Evolutionary conservation across 179 eudicot genomes (phyloP).

Genomic region (Camellia oleifera): DNA sequence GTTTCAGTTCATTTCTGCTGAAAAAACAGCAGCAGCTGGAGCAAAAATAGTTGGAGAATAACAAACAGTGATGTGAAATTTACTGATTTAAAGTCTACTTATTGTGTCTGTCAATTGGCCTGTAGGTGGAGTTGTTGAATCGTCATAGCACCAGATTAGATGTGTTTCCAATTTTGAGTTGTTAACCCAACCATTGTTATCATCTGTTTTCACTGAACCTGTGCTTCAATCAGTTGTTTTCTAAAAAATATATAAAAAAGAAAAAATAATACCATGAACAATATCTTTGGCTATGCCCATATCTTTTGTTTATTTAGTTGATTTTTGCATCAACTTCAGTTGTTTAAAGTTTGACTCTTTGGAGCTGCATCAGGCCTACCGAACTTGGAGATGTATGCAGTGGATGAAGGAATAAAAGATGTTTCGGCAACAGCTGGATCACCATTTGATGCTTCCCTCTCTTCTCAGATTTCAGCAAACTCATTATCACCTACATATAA

Average conservation of each 20-base stretch:
- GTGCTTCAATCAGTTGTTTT: neutral
- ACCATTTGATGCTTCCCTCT: slow-evolving; percentile 27
- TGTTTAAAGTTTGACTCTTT: slow-evolving; percentile 9
- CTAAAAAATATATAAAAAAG: neutral
- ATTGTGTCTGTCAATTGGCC: neutral
- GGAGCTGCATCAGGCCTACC: slow-evolving; percentile 8
- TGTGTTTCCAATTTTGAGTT: neutral
- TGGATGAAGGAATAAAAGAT: slow-evolving; percentile 20
- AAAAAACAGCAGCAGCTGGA: neutral
- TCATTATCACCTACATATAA: slow-evolving; percentile 25
- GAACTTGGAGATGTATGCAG: slow-evolving; percentile 2
- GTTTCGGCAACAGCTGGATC: slow-evolving; percentile 28
- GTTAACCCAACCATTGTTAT: neutral
- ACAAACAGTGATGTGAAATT: neutral
- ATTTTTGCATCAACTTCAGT: neutral
- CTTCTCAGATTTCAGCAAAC: slow-evolving; percentile 36
- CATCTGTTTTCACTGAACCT: neutral
- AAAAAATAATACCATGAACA: no score
- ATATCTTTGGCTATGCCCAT: neutral
- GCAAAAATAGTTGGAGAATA: neutral
- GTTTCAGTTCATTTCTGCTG: neutral
- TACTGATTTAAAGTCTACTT: neutral
- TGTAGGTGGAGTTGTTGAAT: neutral
- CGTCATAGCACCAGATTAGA: neutral
- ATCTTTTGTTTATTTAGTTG: neutral